phyloP scores from a whole-genome alignment of 2,329 filamentous ascomycete species.

The Fusarium miscanthi region DNA sequence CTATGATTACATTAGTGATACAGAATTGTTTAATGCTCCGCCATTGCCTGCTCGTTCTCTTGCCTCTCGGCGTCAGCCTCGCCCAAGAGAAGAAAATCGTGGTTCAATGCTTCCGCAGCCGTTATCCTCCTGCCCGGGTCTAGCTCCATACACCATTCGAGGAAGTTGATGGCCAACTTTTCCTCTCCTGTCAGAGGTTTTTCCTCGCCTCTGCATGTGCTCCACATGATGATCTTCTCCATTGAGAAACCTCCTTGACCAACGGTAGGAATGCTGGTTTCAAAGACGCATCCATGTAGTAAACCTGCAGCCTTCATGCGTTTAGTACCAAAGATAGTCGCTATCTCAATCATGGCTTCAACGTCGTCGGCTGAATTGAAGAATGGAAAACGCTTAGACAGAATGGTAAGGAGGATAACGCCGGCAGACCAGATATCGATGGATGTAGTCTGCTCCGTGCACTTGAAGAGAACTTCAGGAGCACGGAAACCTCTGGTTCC shows the following conservation, averaged over 20 bases:
- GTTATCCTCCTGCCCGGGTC: slow-evolving; percentile 80
- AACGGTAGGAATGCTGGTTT: slow-evolving; percentile 92
- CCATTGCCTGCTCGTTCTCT: slow-evolving; percentile 42
- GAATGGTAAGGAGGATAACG: slow-evolving; percentile 95
- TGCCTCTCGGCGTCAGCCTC: slow-evolving; percentile 59
- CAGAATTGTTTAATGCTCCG: slow-evolving; percentile 13
- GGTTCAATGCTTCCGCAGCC: slow-evolving; percentile 77
- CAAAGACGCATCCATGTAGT: slow-evolving; percentile 90
- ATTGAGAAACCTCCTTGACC: slow-evolving; percentile 86
- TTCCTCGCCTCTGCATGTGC: slow-evolving; percentile 77
- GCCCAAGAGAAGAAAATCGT: slow-evolving; percentile 69
- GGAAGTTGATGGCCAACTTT: slow-evolving; percentile 76
- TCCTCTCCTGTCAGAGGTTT: slow-evolving; percentile 73
- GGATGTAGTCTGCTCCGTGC: slow-evolving; percentile 90
- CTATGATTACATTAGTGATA: slow-evolving; percentile 36
- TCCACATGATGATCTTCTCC: slow-evolving; percentile 96
- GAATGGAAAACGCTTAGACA: slow-evolving; percentile 94
- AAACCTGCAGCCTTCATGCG: slow-evolving; percentile 86
- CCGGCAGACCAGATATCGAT: slow-evolving; percentile 98
- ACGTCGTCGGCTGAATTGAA: slow-evolving; percentile 99
- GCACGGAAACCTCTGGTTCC: slow-evolving; percentile 96
- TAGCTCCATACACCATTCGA: slow-evolving; percentile 78
- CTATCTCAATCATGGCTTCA: slow-evolving; percentile 96
- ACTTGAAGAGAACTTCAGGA: slow-evolving; percentile 96
- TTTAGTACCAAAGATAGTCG: slow-evolving; percentile 88